These are phyloP conservation scores for Termitomyces sp. DNA, from an alignment of 1,284 basidiomycete species.

Conservation along the genomic window DNA sequence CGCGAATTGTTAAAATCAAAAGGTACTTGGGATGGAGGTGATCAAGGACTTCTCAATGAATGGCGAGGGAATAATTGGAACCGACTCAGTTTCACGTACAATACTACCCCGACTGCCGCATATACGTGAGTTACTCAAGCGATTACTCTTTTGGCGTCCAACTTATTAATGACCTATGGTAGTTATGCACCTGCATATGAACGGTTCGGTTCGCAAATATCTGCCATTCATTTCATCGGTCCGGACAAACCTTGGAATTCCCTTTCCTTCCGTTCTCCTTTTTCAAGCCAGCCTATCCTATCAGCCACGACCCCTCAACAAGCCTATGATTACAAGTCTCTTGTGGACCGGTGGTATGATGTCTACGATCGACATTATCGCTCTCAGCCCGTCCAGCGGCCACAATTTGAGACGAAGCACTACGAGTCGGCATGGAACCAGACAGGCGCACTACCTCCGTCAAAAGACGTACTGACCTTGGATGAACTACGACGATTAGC, in stretches of 20 bases:
- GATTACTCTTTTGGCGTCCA: conserved; percentile 20
- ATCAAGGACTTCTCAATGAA: conserved; percentile 95
- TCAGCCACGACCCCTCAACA: conserved; percentile 29
- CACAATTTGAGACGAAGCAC: conserved; percentile 62
- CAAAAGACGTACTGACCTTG: conserved; percentile 45
- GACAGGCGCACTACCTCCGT: conserved; percentile 21
- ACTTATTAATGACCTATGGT: conserved; percentile 18
- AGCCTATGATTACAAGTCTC: conserved; percentile 69
- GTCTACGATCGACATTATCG: conserved; percentile 88
- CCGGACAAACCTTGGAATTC: conserved; percentile 89
- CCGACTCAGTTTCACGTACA: conserved; percentile 91
- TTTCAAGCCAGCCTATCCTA: conserved; percentile 28
- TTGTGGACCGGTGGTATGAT: conserved; percentile 87
- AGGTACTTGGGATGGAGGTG: conserved; percentile 95
- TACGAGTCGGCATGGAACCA: conserved; percentile 76
- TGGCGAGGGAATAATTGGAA: conserved; percentile 88
- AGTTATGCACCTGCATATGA: conserved; percentile 95
- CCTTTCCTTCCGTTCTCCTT: conserved; percentile 61
- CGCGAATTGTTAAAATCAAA: conserved; percentile 63
- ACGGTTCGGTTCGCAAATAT: conserved; percentile 85
- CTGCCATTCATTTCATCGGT: conserved; percentile 92
- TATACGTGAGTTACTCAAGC: conserved; percentile 74
- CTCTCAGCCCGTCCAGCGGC: conserved; percentile 35
- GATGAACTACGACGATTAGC: conserved; percentile 68
- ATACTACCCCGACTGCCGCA: conserved; percentile 94